A percentile compares a stretch with the other conserved stretches of the same genome.
Conservation (phyloP, 129 eudicot species). For the Helichrysum umbraculigerum region DNA sequence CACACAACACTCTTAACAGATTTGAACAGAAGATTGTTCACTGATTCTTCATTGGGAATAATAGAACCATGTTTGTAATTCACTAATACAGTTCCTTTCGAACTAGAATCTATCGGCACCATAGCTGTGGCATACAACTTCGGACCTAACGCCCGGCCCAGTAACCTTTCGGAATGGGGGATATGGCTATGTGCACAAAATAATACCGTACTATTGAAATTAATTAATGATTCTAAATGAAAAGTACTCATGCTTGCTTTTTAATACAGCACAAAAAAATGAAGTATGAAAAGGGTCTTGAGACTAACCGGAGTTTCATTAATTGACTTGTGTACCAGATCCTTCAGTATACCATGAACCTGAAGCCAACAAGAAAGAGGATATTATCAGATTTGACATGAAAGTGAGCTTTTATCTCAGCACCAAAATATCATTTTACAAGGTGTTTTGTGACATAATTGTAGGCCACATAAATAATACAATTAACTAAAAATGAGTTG, state of each 20-base stretch:
- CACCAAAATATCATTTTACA: constrained; percentile 7
- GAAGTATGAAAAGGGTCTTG: neutral
- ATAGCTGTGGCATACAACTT: no score
- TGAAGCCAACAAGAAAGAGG: constrained; percentile 34
- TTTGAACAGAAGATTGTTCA: neutral
- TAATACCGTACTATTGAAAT: neutral
- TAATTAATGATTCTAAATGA: neutral
- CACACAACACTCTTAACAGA: neutral
- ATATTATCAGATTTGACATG: neutral
- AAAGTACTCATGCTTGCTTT: neutral
- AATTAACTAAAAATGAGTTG: neutral
- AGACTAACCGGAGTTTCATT: constrained; percentile 78
- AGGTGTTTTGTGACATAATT: neutral
- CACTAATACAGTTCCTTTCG: neutral
- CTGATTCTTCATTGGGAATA: neutral
- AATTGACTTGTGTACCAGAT: constrained; percentile 83
- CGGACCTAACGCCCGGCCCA: no score
- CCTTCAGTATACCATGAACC: constrained; percentile 93
- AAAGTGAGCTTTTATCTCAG: neutral
- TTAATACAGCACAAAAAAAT: neutral
- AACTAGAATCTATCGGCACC: neutral
- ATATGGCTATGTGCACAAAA: neutral
- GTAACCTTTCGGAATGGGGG: no score
- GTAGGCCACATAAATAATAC: neutral
- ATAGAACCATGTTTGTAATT: neutral